Evolutionary conservation across 129 eudicot species (phyloP), one percentile per base, ranked within the genome.

Genomic region (Saussurea involucrata): DNA sequence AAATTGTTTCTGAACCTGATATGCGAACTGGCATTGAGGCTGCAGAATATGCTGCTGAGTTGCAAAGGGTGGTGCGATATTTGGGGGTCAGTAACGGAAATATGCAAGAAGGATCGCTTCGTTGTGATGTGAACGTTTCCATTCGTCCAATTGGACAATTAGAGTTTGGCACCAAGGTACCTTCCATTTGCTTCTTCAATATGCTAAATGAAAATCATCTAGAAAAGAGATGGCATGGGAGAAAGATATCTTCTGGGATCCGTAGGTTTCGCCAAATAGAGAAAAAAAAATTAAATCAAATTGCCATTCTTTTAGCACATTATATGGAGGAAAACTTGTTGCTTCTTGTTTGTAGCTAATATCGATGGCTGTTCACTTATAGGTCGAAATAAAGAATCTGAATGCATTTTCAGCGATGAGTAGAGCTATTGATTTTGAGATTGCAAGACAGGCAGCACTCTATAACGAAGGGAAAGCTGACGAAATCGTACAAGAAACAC

Each of bases 1-100:
- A 95, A 86, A 95, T 95, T 55, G 99, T 95, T 66, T 95, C 97
- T 63, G 99, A 95, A 83, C 99, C 99, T 57, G 99, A 95, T 82
- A 89, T 95, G 97, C 81, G 96, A 85, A 89, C 89, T 25, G 99
- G 99, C 40, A 83, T 89, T 66, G 96, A 95, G 85, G 99, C 97
- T 76, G 97, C 98, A 69, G 98, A 95, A 83, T 95, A 95, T 84
- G 97, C 90, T 71, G 93, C 99, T 21, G 99, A 95, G 81, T 29
- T 95, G 82, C 99, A 92, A 85, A 92, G 99, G 87, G 73, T 95
- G 70, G 99, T 95, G 72, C 78, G 97, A 79, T 95, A 89, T 80
- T 87, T 95, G 85, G 97, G 97, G 73, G 89, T 95, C 53, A 78
- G 97, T 80, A 95, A 95, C 72, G 98, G 98, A 37, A 95, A 95